Evolutionary conservation across 2,329 filamentous ascomycete species (phyloP).

Genomic region (Amauroascus verrucosus): DNA sequence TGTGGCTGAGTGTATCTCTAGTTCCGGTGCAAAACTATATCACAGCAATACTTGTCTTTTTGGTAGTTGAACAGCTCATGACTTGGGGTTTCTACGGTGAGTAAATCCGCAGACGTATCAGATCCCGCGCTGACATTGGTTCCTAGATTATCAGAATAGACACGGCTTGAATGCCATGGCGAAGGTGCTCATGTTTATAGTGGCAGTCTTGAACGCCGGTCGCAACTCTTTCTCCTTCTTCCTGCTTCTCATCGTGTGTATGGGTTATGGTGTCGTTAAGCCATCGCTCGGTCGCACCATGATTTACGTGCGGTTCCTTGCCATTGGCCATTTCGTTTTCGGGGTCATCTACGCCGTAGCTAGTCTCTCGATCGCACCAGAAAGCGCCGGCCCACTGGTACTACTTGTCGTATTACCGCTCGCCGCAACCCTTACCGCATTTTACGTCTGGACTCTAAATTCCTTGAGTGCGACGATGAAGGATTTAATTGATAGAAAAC

Average conservation of each 20-base stretch:
- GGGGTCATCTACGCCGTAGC: constrained; percentile 87
- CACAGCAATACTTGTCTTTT: constrained; percentile 86
- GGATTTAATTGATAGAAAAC: constrained; percentile 87
- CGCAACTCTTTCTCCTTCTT: constrained; percentile 99
- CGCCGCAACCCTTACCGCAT: constrained; percentile 82
- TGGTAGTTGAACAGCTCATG: constrained; percentile 93
- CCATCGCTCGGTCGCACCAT: constrained; percentile 83
- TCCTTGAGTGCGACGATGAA: constrained; percentile 91
- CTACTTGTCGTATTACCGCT: constrained; percentile 88
- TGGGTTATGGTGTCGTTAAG: constrained; percentile 98
- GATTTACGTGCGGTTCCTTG: constrained; percentile 84
- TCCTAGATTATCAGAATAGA: constrained; percentile 75
- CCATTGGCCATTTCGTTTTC: constrained; percentile 87
- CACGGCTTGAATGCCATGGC: constrained; percentile 73
- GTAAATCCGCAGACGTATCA: constrained; percentile 19
- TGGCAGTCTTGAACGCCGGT: constrained; percentile 85
- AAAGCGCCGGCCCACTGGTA: constrained; percentile 79
- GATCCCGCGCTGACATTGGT: constrained; percentile 27
- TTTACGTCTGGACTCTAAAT: constrained; percentile 98
- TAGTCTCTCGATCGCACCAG: constrained; percentile 77
- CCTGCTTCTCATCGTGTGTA: constrained; percentile 91
- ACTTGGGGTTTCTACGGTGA: constrained; percentile 94
- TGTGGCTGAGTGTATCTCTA: constrained; percentile 34
- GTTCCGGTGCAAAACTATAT: constrained; percentile 98
- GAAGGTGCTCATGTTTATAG: constrained; percentile 78